A percentile compares a stretch with the other conserved stretches of the same genome.
Evolutionary conservation across 208 protist genomes (phyloP).

Genomic region (Leishmania gerbilli): DNA sequence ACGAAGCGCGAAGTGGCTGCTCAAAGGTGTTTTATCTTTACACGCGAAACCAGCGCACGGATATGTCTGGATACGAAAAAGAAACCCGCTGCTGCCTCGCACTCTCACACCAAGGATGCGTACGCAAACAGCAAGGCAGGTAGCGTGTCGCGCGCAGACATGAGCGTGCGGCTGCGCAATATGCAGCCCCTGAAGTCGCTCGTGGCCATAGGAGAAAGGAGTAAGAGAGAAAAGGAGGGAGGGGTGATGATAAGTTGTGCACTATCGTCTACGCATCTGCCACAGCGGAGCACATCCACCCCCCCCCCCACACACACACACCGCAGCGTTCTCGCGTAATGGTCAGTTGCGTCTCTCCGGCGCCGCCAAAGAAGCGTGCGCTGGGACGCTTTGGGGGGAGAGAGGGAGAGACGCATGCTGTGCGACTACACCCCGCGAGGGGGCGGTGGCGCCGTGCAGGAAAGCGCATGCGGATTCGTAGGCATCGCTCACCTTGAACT

Average conservation of each 20-base stretch:
- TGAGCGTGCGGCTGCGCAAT: neutral
- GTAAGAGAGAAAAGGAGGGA: neutral
- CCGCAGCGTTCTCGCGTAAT: neutral
- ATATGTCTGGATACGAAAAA: neutral
- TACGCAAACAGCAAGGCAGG: neutral
- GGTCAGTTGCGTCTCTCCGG: neutral
- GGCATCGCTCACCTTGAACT: neutral
- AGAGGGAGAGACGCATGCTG: too few relatives aligned
- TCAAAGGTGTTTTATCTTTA: neutral
- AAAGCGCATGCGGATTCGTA: neutral
- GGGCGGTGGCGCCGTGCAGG: neutral
- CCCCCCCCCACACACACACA: too few relatives aligned
- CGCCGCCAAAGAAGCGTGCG: neutral
- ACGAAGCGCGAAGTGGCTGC: too few relatives aligned
- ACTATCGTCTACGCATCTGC: neutral
- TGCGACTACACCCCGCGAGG: neutral
- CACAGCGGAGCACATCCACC: neutral
- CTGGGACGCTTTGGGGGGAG: too few relatives aligned
- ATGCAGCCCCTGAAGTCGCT: neutral
- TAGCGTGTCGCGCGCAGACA: neutral
- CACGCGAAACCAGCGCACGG: neutral
- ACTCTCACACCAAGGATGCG: neutral
- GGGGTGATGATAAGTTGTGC: neutral
- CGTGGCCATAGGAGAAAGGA: neutral
- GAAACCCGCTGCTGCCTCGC: neutral